A percentile compares a stretch with the other conserved stretches of the same genome.
Evolutionary conservation across 257 asterid species (phyloP).

Genomic region (Haberlea rhodopensis): DNA sequence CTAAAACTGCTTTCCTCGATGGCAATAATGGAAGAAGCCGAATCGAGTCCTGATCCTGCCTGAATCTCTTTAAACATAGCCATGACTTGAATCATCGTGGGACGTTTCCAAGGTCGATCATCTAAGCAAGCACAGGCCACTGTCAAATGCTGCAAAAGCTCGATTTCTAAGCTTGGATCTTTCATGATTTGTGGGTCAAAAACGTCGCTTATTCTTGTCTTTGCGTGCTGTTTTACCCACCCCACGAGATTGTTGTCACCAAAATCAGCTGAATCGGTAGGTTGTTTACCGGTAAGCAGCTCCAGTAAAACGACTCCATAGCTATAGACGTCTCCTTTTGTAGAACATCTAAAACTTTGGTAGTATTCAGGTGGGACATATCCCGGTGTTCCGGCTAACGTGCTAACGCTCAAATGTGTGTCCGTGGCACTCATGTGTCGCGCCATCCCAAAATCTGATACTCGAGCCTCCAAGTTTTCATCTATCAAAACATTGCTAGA

Average conservation of each 20-base stretch:
- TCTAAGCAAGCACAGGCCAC: slow-evolving; percentile 81
- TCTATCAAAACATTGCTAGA: slow-evolving; percentile 91
- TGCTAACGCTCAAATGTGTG: slow-evolving; percentile 89
- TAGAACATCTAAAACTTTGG: slow-evolving; percentile 82
- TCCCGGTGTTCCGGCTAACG: slow-evolving; percentile 93
- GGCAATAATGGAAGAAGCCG: slow-evolving; percentile 46
- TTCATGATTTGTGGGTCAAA: slow-evolving; percentile 61
- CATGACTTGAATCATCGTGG: slow-evolving; percentile 84
- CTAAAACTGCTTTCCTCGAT: slow-evolving; percentile 41
- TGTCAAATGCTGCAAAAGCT: slow-evolving; percentile 66
- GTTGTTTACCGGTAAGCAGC: slow-evolving; percentile 78
- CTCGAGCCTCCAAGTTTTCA: slow-evolving; percentile 79
- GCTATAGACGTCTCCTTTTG: slow-evolving; percentile 92
- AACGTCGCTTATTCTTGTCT: slow-evolving; percentile 59
- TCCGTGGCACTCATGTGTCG: slow-evolving; percentile 82
- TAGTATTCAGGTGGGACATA: slow-evolving; percentile 96
- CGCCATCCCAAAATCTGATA: slow-evolving; percentile 98
- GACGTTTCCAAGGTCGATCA: slow-evolving; percentile 80
- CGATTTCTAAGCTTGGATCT: slow-evolving; percentile 68
- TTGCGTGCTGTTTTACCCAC: slow-evolving; percentile 81
- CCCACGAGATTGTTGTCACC: slow-evolving; percentile 95
- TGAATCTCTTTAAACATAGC: slow-evolving; percentile 82
- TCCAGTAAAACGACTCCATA: slow-evolving; percentile 87
- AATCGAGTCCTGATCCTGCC: slow-evolving; percentile 67
- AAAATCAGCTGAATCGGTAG: slow-evolving; percentile 84